Evolutionary conservation across 306 rosid species (phyloP).

Genomic region (Rosa rugosa): DNA sequence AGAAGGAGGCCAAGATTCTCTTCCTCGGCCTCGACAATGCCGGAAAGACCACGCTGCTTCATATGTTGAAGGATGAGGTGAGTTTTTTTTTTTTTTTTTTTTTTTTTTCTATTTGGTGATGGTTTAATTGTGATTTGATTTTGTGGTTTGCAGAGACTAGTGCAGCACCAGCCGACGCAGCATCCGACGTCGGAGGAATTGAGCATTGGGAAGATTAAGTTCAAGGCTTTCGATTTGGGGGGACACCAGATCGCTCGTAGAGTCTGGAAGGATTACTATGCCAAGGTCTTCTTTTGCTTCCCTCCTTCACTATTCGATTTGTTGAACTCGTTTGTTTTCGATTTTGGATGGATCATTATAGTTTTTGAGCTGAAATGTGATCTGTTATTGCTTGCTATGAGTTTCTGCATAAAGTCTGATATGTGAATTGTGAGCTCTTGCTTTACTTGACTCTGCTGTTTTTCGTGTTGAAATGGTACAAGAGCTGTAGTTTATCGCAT

Average conservation of each 20-base stretch:
- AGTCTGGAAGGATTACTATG: constrained; percentile 96
- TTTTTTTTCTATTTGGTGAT: not conserved
- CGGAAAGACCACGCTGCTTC: constrained; percentile 94
- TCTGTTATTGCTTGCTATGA: not conserved
- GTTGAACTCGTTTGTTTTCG: not conserved
- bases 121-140: not conserved
- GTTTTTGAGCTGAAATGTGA: not conserved
- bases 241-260: constrained; percentile 94
- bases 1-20: constrained; percentile 95
- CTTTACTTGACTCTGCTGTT: not conserved
- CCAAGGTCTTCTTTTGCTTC: constrained; percentile 53
- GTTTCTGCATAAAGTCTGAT: not conserved
- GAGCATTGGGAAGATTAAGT: constrained; percentile 92
- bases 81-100: not conserved
- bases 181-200: constrained; percentile 90
- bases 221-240: constrained; percentile 94
- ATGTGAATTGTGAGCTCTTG: not conserved
- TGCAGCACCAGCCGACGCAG: constrained; percentile 95
- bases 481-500: too few species aligned
- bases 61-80: constrained; percentile 99
- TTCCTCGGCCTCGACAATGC: constrained; percentile 95
- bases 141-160: constrained; percentile 64
- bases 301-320: too few species aligned
- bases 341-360: not conserved
- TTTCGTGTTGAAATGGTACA: not conserved